These are phyloP conservation scores for Apostasia shenzhenica DNA, from an alignment of 106 monocot species.

Conservation along the genomic window DNA sequence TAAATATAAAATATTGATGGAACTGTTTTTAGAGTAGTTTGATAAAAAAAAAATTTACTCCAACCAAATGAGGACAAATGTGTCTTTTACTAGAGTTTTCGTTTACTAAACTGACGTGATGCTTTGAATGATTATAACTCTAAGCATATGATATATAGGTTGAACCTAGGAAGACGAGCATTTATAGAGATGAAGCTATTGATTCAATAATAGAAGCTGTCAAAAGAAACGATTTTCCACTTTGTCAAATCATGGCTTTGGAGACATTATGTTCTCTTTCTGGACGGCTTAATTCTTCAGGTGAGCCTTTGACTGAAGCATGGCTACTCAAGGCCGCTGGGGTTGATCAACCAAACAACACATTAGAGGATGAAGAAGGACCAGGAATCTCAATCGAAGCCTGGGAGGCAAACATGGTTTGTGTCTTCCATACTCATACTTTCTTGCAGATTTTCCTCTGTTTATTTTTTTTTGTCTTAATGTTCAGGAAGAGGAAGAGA, in stretches of 20 bases:
- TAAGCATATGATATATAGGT: slow-evolving; percentile 17
- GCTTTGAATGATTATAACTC: not conserved
- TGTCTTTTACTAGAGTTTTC: not conserved
- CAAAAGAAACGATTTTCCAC: slow-evolving; percentile 32
- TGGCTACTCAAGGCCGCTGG: slow-evolving; percentile 51
- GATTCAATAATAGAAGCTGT: slow-evolving; percentile 48
- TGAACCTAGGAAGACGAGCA: slow-evolving; percentile 53
- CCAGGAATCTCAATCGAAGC: not conserved
- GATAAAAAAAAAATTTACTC: no score
- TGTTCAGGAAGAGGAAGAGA: slow-evolving; percentile 38
- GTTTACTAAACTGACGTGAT: not conserved
- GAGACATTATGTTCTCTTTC: slow-evolving; percentile 32
- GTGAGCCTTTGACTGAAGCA: slow-evolving; percentile 32
- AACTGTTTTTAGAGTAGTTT: no score
- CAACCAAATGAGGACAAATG: no score
- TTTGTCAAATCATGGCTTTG: slow-evolving; percentile 41
- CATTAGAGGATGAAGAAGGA: slow-evolving; percentile 21
- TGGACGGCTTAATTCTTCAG: slow-evolving; percentile 29
- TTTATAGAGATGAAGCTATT: slow-evolving; percentile 54
- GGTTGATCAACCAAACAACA: slow-evolving; percentile 17
- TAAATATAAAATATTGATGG: no score
- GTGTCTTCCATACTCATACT: not conserved
- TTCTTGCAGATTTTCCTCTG: not conserved
- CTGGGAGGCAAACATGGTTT: slow-evolving; percentile 5
- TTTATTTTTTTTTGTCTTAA: slow-evolving; percentile 6